Base-by-base conservation (phyloP, 139 green algal species). In the Chlamydomonas sp. region DNA sequence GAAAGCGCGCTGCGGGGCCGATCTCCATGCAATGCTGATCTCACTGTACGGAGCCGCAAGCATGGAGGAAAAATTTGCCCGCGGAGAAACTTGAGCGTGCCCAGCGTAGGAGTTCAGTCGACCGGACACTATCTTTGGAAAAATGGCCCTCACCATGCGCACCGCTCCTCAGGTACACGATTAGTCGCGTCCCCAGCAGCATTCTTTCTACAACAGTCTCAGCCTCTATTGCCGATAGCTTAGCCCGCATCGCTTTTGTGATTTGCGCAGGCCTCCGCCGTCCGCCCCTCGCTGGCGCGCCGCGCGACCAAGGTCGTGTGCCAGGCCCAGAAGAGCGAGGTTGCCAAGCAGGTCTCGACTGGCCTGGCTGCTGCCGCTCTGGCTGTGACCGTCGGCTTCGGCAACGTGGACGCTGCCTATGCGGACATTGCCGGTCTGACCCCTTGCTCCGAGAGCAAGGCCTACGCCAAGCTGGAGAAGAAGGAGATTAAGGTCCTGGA, bases 391-490 rank as follows among this genome's bases (percentile, higher is more conserved):
- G 88, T 97, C 71, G 83, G 82, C 84, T 89, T 98, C 57, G 90
- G 90, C 62, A 69, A 85, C 66, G 96, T 97, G 5, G 91, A 97
- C n/a, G 91, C 96, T 79, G 97, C 96, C 12, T 80, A 94, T 20
- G 97, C 97, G n/a, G 96, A 99, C 83, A 95, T 99, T 49, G 89
- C 96, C 31, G 97, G 98, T 77, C 94, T 99, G 63, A 99, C 98
- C 69, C 96, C 96, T 16, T 99, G 98, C 98, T 94, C 93, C 67
- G 91, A 99, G 92, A 97, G 93, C 94, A 99, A 99, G 95, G 94
- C 95, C 9, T 99, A 97, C 91, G 93, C 92, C 77, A 99, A 99
- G 96, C 91, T 92, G 78, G 83, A 99, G 92, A 99, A 99, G 95
- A 97, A 98, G 79, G 96, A 99, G 93, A 78, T 99, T 64, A 98